Evolutionary conservation across 345 rosid genomes (phyloP), one percentile per base, ranked within the genome.

Genomic region (Lumnitzera littorea): DNA sequence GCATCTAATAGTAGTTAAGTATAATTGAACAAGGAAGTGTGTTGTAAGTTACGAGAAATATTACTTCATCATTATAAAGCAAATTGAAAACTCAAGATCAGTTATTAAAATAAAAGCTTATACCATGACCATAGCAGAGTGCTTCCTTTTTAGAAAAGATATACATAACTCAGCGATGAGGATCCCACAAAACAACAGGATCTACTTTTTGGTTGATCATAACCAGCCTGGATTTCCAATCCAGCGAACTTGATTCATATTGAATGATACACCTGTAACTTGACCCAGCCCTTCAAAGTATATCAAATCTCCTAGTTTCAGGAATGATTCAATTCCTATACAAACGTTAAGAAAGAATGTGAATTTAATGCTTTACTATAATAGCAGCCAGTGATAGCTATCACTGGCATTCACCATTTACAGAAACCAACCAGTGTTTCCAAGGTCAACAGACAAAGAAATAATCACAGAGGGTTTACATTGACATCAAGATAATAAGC

Each of bases 301-400:
- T 56, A 92, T 85, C 43, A 96, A 94, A 78, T 89, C 97, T 63
- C 98, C 98, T 56, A 92, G 76, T 73, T 92, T 92, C 36, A 97
- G 84, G 62, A 92, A 92, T 0, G 97, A 89, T 70, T 92, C 97
- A 67, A 86, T 72, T 51, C 91, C 96, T 91, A 62, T 58, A 27
- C 2, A 11, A 3, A n/a, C n/a, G 53, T 60, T 24, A 51, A 50
- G 52, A 50, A 50, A 50, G 20, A 16, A 14, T 50, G 10, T 12
- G 20, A 12, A 50, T 36, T 36, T 36, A 7, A 6, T 5, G 11
- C 43, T 36, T 27, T 36, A 2, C 20, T 20, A 20, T 20, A 20
- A 5, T 36, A 36, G 43, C 43, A 36, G 43, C 5, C 11, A 36
- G 9, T 36, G 9, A 36, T 36, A 36, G 43, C 11, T 36, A 36